Conservation (phyloP, 768 basidiomycete genomes). For the Hygrocybe punicea region DNA sequence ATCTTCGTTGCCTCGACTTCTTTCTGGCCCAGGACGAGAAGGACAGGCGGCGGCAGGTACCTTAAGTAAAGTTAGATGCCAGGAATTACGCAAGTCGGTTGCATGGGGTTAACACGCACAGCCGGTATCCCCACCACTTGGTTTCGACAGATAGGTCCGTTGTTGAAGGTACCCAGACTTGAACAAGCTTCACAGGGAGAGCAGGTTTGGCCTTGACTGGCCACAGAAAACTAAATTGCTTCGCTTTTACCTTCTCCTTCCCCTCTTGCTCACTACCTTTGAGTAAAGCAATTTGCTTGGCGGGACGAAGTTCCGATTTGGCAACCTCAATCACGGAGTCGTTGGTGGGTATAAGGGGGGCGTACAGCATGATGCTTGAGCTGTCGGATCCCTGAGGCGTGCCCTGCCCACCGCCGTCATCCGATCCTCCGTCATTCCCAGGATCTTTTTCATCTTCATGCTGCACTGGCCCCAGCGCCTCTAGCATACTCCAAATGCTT, state of each 20-base stretch:
- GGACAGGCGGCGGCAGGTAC: constrained; percentile 73
- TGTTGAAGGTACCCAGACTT: constrained; percentile 67
- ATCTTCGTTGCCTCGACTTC: constrained; percentile 68
- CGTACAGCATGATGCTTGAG: constrained; percentile 67
- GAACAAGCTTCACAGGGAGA: constrained; percentile 26
- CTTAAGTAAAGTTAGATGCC: constrained; percentile 40
- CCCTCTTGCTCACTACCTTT: constrained; percentile 13
- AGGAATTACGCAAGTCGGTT: background rate
- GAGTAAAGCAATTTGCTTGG: constrained; percentile 4
- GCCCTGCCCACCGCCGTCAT: too few species aligned
- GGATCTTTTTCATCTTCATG: constrained; percentile 14
- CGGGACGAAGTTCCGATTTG: constrained; percentile 51
- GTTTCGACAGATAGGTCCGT: constrained; percentile 71
- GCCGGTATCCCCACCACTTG: constrained; percentile 77
- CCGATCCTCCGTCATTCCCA: constrained; percentile 16
- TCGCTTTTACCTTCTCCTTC: constrained; percentile 7
- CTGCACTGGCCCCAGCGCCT: constrained; percentile 35
- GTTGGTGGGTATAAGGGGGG: constrained; percentile 59
- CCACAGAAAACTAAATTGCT: constrained; percentile 10
- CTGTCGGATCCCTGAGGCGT: constrained; percentile 45
- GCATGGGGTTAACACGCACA: constrained; percentile 32
- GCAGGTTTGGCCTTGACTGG: constrained; percentile 22
- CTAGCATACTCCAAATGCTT: constrained; percentile 61
- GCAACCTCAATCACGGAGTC: constrained; percentile 70
- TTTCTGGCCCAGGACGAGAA: constrained; percentile 58